A percentile compares a stretch with the other conserved stretches of the same genome.
These are phyloP conservation scores for Colletotrichum sp. DNA, from an alignment of 2,329 filamentous ascomycete species.

Conservation along the genomic window DNA sequence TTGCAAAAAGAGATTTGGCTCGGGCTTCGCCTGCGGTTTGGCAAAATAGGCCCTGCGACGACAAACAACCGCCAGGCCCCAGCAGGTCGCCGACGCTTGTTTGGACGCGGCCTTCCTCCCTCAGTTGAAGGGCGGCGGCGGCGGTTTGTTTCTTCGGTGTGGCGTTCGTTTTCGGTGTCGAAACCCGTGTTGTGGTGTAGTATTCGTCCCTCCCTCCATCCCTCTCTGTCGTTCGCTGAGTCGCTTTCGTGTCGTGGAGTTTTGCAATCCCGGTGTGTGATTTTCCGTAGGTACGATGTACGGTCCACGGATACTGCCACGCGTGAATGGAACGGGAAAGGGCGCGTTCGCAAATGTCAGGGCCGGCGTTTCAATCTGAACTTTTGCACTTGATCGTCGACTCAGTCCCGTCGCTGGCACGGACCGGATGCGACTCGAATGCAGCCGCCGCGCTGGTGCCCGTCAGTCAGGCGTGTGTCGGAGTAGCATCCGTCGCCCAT, in stretches of 20 bases:
- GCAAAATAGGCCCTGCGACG: slow-evolving; percentile 1
- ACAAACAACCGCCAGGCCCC: neutral
- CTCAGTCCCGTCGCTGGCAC: slow-evolving; percentile 8
- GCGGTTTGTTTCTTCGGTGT: neutral
- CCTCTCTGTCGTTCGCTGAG: neutral
- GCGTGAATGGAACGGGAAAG: neutral
- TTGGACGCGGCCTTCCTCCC: neutral
- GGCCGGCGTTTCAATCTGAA: slow-evolving; percentile 12
- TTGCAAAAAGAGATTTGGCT: neutral
- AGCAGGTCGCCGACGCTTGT: neutral
- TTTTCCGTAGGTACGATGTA: neutral
- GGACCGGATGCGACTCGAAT: slow-evolving; percentile 7
- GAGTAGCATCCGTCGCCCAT: neutral
- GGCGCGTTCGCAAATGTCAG: neutral
- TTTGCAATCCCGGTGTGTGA: neutral
- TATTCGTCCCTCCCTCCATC: neutral
- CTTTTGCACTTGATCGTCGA: slow-evolving; percentile 11
- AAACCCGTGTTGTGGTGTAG: neutral
- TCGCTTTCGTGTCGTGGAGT: neutral
- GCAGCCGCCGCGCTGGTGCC: slow-evolving; percentile 1
- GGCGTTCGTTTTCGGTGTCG: slow-evolving; percentile 1
- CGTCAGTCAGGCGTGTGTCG: neutral
- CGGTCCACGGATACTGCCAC: neutral
- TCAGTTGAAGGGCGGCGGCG: neutral
- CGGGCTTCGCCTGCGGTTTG: neutral